Evolutionary conservation across 106 monocot species (phyloP).

Genomic region (Amphibolis antarctica): DNA sequence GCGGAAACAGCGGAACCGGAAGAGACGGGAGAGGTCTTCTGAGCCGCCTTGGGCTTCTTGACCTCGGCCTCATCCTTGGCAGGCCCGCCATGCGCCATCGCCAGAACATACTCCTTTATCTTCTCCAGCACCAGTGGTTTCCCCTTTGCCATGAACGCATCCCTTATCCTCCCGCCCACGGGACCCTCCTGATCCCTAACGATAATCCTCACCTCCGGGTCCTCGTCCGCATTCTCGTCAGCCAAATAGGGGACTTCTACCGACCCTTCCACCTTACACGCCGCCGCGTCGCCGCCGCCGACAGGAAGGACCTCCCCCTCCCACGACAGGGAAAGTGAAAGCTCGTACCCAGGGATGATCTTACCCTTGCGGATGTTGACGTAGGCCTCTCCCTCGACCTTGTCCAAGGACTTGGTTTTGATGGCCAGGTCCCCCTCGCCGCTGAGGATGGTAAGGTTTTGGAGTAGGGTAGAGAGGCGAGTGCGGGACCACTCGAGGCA

Average conservation of each 20-base stretch:
- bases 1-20: not conserved
- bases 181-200: constrained; percentile 52
- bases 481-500: constrained; percentile 81
- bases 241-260: constrained; percentile 86
- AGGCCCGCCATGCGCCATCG: constrained; percentile 79
- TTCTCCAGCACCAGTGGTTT: constrained; percentile 61
- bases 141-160: constrained; percentile 63
- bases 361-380: constrained; percentile 97
- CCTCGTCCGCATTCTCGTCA: constrained; percentile 92
- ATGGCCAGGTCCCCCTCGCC: constrained; percentile 54
- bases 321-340: constrained; percentile 65
- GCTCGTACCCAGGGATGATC: constrained; percentile 94
- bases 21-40: not conserved
- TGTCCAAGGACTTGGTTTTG: constrained; percentile 46
- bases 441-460: constrained; percentile 38
- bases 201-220: constrained; percentile 60
- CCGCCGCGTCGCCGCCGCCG: not conserved
- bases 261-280: constrained; percentile 38
- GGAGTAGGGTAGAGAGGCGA: constrained; percentile 55
- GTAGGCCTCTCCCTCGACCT: constrained; percentile 75
- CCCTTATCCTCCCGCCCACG: constrained; percentile 41
- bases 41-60: constrained; percentile 32
- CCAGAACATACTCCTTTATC: constrained; percentile 44
- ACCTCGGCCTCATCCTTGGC: constrained; percentile 79
- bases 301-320: constrained; percentile 30